Evolutionary conservation across 2,329 filamentous ascomycete species (phyloP), one percentile per base, ranked within the genome.

Genomic region (Arthrobotrys sphaeroides): DNA sequence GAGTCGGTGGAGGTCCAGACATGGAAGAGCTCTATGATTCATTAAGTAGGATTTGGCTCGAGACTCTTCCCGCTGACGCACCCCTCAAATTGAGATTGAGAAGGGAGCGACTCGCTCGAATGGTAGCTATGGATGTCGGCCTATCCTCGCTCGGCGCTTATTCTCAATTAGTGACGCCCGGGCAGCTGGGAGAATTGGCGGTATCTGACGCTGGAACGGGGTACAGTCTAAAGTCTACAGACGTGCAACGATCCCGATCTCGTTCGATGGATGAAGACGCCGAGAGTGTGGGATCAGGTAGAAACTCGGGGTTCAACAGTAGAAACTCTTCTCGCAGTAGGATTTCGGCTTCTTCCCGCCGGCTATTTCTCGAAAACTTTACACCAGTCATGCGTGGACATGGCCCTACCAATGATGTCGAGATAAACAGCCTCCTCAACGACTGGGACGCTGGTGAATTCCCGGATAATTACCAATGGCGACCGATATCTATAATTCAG

Each of bases 81-180:
- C 72, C 72, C n/a, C 47, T 59, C 0, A 69, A 43, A 28, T 13
- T 61, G 22, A 64, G 72, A 22, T 60, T 75, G 31, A 64, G 72
- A 51, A 68, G 72, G 47, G 72, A 75, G 22, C 33, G 57, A 9
- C 60, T 75, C 16, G 64, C 72, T n/a, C 62, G 72, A 47, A 75
- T 75, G 72, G 7, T 69, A 16, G 53, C 64, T 2, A 61, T 59
- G 4, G 72, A 75, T 16, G 53, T 60, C 16, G 24, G 42, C 3
- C 64, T 75, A 13, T 75, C 57, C 2, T 75, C 64, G 2, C 18
- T 75, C 6, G 72, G 72, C 33, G 22, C 57, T 7, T 75, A 64
- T 38, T 20, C 53, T 12, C 47, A 49, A 2, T 7, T 38, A 1
- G 28, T 42, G 10, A 22, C 18, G 24, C 33, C 26, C 3, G 33